Evolutionary conservation across 1,284 basidiomycete genomes (phyloP), one percentile per base, ranked within the genome.

Genomic region (Moesziomyces sp.): DNA sequence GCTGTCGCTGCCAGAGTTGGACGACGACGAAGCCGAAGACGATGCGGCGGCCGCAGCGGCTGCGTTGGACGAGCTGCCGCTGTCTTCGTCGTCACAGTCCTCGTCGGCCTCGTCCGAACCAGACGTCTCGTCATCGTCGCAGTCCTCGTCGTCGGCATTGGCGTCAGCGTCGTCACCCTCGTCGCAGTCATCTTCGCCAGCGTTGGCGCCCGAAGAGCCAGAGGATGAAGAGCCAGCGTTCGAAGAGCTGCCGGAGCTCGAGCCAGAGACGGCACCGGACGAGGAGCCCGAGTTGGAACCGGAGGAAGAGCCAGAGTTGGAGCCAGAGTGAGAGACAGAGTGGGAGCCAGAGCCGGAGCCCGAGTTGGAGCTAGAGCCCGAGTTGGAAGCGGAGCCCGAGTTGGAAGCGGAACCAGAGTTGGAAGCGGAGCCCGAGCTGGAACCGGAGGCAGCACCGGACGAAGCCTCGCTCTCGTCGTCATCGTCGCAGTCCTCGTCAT

Each of bases 21-120:
- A 5, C n/a, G 49, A 43, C 16, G 65, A 44, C 26, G 56, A 51
- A 13, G 47, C 30, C 46, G 35, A 38, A 40, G 46, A 35, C 24
- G 50, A 43, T 9, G 57, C 35, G 26, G 44, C 49, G 30, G 30
- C 23, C 24, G 43, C 18, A 23, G 47, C 21, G 23, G 38, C 26
- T 46, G 60, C 53, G 19, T 13, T 16, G 10, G 63, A 48, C 13
- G 56, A 47, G 52, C 46, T 58, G 69, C 46, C 57, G 23, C 33
- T 47, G 5, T 51, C 58, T 0, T 67, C 58, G 6, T 74, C 65
- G 30, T 76, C 70, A 40, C 61, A 69, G 52, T 64, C 62, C 4
- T 64, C 59, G 13, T 65, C 67, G 46, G 21, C 10, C 21, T 26
- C 44, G 13, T 24, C 40, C 42, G 46, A 8, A 19, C 19, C 45